phyloP scores from a whole-genome alignment of 768 basidiomycete genomes.

The Glaciozyma martinii region DNA sequence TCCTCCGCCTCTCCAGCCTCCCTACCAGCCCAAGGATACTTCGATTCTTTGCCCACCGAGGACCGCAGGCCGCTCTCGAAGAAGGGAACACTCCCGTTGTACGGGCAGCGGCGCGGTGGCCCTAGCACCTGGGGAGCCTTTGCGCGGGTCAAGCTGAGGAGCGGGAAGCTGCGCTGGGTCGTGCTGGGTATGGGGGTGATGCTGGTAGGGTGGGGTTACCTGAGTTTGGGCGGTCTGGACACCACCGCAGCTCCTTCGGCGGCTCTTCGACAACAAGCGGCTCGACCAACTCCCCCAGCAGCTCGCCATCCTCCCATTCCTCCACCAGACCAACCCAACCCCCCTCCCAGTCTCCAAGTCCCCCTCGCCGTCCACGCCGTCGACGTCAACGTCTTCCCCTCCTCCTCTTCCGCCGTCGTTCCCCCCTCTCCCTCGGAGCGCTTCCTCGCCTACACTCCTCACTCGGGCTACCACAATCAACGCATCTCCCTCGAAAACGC shows the following conservation, averaged over 20 bases:
- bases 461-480: conserved; percentile 77
- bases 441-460: conserved; percentile 67
- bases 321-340: neutral
- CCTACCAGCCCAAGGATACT: too few species aligned
- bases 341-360: neutral
- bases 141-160: neutral
- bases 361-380: neutral
- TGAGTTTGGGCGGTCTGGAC: neutral
- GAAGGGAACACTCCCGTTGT: neutral
- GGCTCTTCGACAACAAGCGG: neutral
- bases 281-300: neutral
- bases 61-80: neutral
- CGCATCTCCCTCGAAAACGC: conserved; percentile 80
- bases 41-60: neutral
- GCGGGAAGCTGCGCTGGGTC: neutral
- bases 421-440: conserved; percentile 35
- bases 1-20: too few species aligned
- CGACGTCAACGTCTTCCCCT: conserved; percentile 6
- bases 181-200: neutral
- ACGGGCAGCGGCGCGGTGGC: neutral
- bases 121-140: neutral
- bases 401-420: neutral
- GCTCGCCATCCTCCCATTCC: neutral
- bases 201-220: neutral
- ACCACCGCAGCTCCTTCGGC: neutral